Conservation (phyloP, 768 basidiomycete species). For the Kwoniella bestiolae region DNA sequence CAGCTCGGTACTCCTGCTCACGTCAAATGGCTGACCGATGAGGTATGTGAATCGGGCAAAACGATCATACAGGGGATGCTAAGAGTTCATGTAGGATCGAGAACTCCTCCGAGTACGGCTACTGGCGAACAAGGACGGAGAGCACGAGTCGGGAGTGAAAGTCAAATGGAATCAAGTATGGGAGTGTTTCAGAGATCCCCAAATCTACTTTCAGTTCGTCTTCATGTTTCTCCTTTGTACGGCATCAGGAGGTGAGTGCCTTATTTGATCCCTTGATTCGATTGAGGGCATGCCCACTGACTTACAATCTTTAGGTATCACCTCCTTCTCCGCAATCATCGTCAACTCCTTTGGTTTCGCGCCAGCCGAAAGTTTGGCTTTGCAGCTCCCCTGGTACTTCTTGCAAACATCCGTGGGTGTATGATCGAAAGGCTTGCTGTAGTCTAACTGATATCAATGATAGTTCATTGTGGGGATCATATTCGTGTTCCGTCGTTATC, state of each 20-base stretch:
- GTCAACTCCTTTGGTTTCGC: conserved; percentile 26
- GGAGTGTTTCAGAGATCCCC: conserved; percentile 20
- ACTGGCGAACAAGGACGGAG: conserved; percentile 28
- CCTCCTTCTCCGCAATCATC: conserved; percentile 32
- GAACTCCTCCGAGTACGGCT: conserved; percentile 14
- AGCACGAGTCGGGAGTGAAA: conserved; percentile 20
- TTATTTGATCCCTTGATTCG: too few relatives aligned
- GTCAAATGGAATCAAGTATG: conserved; percentile 28
- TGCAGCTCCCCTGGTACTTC: conserved; percentile 31
- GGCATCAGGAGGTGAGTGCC: conserved; percentile 24
- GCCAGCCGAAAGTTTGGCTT: conserved; percentile 21
- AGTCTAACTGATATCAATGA: not conserved
- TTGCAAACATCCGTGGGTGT: conserved; percentile 20
- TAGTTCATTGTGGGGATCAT: too few relatives aligned
- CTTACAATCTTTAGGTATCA: conserved; percentile 15
- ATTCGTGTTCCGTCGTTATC: too few relatives aligned
- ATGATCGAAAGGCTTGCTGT: too few relatives aligned
- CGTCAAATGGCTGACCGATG: conserved; percentile 20
- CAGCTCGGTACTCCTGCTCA: conserved; percentile 17
- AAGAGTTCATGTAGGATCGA: too few relatives aligned
- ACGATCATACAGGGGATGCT: too few relatives aligned
- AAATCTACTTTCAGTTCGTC: conserved; percentile 20
- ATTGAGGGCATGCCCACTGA: not conserved
- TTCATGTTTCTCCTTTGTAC: conserved; percentile 18
- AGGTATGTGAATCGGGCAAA: conserved; percentile 6